Evolutionary conservation across 305 asterid species (phyloP).

Genomic region (Fraxinus sp.): DNA sequence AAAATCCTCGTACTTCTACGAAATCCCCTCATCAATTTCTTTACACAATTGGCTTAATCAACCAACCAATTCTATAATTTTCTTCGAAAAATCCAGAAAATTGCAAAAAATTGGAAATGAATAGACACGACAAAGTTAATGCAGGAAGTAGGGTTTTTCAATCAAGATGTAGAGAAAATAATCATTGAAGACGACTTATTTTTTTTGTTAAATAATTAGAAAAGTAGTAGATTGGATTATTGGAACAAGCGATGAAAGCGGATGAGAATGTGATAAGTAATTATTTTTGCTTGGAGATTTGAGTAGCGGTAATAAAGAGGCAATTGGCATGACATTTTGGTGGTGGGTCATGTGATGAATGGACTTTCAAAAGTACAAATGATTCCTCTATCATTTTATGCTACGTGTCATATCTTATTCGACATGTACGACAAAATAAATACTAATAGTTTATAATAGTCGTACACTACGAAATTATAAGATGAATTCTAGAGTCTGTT

Average conservation of each 20-base stretch:
- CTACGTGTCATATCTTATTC: not conserved
- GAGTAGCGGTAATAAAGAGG: conserved; percentile 35
- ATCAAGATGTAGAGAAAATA: conserved; percentile 33
- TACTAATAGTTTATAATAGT: not conserved
- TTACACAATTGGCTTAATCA: conserved; percentile 22
- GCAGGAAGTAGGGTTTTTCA: conserved; percentile 38
- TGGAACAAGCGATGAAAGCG: conserved; percentile 42
- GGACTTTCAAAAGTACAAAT: not conserved
- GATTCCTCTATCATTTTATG: not conserved
- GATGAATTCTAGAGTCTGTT: not conserved
- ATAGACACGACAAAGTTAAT: conserved; percentile 8
- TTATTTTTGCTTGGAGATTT: conserved; percentile 23
- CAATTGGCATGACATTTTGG: conserved; percentile 13
- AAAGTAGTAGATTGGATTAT: not conserved
- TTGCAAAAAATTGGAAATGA: conserved; percentile 6
- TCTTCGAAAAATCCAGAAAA: conserved; percentile 33
- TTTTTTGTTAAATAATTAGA: not conserved
- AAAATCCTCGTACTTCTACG: conserved; percentile 66
- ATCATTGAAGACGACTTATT: conserved; percentile 14
- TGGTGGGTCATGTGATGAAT: not conserved
- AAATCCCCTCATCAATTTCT: conserved; percentile 53
- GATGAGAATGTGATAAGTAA: conserved; percentile 5
- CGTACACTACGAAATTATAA: not conserved
- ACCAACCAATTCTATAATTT: conserved; percentile 23
- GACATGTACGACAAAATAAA: not conserved